A percentile compares a stretch with the other conserved stretches of the same genome.
Evolutionary conservation across 345 rosid species (phyloP).

Genomic region (Carallia brachiata): DNA sequence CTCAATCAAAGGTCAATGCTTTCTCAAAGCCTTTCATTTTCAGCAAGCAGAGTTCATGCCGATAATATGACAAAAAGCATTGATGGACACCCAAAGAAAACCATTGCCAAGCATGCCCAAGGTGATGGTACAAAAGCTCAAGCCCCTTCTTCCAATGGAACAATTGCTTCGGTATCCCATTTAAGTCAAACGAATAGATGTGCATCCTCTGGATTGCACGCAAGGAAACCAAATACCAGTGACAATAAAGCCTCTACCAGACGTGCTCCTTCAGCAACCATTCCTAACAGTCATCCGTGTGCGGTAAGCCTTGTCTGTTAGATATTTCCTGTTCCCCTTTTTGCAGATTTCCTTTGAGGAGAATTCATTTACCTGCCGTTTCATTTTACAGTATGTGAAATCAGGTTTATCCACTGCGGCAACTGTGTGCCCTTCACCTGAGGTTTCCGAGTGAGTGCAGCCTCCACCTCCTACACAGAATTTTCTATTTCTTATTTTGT

Average conservation of each 20-base stretch:
- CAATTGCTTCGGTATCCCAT: slow-evolving; percentile 25
- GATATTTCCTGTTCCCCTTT: not conserved
- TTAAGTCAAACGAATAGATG: slow-evolving; percentile 26
- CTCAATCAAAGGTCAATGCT: slow-evolving; percentile 43
- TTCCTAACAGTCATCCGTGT: slow-evolving; percentile 35
- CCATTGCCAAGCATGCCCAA: slow-evolving; percentile 37
- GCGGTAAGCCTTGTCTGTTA: slow-evolving; percentile 30
- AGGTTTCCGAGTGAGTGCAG: slow-evolving; percentile 48
- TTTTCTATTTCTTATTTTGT: not conserved
- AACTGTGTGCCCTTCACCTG: slow-evolving; percentile 27
- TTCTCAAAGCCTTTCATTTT: slow-evolving; percentile 75
- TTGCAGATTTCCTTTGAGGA: not conserved
- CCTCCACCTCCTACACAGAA: not conserved
- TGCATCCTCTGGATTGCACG: slow-evolving; percentile 24
- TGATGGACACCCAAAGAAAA: slow-evolving; percentile 40
- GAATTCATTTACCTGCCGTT: slow-evolving; percentile 10
- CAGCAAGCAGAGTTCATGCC: slow-evolving; percentile 43
- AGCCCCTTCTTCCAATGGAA: slow-evolving; percentile 25
- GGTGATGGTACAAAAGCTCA: slow-evolving; percentile 24
- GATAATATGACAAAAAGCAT: slow-evolving; percentile 57
- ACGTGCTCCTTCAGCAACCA: slow-evolving; percentile 34
- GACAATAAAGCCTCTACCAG: slow-evolving; percentile 28
- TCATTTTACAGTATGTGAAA: slow-evolving; percentile 44
- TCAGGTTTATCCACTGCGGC: slow-evolving; percentile 36
- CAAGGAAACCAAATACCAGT: slow-evolving; percentile 26